Evolutionary conservation across 768 basidiomycete genomes (phyloP).

Genomic region (Roridomyces roridus): DNA sequence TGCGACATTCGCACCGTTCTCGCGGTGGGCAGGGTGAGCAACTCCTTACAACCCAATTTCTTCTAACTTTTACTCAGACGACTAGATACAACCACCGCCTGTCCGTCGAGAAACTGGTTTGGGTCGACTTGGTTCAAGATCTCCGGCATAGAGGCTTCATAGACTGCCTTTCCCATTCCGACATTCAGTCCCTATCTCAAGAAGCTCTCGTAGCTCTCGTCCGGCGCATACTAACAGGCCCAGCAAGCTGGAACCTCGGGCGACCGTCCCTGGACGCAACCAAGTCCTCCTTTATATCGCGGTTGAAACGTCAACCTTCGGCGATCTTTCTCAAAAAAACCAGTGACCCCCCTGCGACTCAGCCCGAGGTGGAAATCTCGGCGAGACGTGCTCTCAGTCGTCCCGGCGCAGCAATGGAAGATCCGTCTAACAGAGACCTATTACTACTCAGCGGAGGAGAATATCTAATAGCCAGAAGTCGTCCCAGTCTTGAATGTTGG

Average conservation of each 20-base stretch:
- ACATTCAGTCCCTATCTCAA: neutral
- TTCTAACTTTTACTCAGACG: no score
- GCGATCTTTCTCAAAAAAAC: neutral
- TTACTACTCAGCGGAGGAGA: no score
- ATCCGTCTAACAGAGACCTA: no score
- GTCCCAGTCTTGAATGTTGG: no score
- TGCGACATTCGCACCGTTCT: slow-evolving; percentile 12
- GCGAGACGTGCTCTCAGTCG: no score
- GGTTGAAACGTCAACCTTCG: neutral
- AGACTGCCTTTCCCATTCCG: neutral
- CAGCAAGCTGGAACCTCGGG: neutral
- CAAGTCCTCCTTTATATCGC: neutral
- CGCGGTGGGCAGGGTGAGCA: slow-evolving; percentile 5
- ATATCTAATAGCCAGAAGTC: no score
- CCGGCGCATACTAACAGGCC: neutral
- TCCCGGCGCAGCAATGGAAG: no score
- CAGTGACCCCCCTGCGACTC: no score
- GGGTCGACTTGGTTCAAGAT: neutral
- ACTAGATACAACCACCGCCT: neutral
- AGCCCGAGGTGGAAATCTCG: no score
- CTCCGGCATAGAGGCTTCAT: neutral
- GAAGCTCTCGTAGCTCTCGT: neutral
- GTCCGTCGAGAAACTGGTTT: neutral
- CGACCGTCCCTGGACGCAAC: neutral
- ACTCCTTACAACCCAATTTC: no score